Conservation (phyloP, 257 asterid genomes). For the Jacaranda copaia region DNA sequence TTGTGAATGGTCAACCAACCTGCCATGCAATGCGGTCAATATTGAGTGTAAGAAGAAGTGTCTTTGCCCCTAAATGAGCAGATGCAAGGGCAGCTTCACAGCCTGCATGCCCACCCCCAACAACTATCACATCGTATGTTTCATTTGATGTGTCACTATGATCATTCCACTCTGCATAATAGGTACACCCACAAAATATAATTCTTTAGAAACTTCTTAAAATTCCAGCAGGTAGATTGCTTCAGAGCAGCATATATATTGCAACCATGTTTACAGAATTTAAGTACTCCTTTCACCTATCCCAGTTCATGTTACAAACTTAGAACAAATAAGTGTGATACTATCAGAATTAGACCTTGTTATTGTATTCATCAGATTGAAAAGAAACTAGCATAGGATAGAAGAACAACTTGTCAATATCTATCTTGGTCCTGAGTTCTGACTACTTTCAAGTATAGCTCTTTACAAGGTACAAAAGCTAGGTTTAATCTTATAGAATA, state of each 20-base stretch:
- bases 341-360: not conserved
- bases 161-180: slow-evolving; percentile 52
- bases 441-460: not conserved
- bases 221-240: not conserved
- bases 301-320: not conserved
- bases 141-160: slow-evolving; percentile 56
- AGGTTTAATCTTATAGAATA: not conserved
- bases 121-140: slow-evolving; percentile 92
- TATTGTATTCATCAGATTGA: not conserved
- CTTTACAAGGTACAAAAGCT: slow-evolving; percentile 6
- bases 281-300: not conserved
- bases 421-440: not conserved
- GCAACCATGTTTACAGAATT: not conserved
- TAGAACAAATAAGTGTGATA: not conserved
- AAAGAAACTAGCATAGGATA: slow-evolving; percentile 9
- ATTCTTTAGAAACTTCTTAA: slow-evolving; percentile 19
- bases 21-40: slow-evolving; percentile 99
- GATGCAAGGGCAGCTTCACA: slow-evolving; percentile 99
- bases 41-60: slow-evolving; percentile 95
- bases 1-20: slow-evolving; percentile 49
- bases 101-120: slow-evolving; percentile 99
- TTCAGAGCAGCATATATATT: not conserved
- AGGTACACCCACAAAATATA: slow-evolving; percentile 23
- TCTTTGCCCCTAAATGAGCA: slow-evolving; percentile 94
- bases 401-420: slow-evolving; percentile 11